These are phyloP conservation scores for Pseudopyrenochaeta lycopersici DNA, from an alignment of 2,329 filamentous ascomycete genomes.

Conservation along the genomic window DNA sequence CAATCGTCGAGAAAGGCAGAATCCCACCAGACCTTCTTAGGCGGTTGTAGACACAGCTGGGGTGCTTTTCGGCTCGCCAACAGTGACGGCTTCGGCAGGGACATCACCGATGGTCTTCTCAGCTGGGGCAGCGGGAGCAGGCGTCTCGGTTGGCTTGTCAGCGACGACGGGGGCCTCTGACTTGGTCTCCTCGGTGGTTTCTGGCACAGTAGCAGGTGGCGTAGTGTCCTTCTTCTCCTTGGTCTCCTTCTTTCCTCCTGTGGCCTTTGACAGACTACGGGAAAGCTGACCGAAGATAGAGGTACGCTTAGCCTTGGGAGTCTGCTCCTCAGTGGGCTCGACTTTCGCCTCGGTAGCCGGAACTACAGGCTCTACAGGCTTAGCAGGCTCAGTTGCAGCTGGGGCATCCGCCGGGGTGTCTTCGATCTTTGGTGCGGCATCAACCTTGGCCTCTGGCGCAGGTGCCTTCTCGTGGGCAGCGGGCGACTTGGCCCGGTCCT, in stretches of 20 bases:
- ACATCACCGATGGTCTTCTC: constrained; percentile 50
- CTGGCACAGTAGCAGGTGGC: constrained; percentile 47
- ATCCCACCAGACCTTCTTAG: constrained; percentile 52
- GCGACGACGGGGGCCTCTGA: constrained; percentile 24
- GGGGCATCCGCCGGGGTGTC: constrained; percentile 33
- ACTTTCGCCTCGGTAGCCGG: constrained; percentile 52
- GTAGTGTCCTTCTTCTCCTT: constrained; percentile 47
- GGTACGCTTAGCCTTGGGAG: constrained; percentile 81
- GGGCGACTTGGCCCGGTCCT: constrained; percentile 61
- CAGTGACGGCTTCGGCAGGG: constrained; percentile 48
- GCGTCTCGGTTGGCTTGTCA: constrained; percentile 43
- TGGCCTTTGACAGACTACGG: constrained; percentile 54
- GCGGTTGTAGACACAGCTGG: constrained; percentile 52
- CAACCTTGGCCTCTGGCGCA: constrained; percentile 53
- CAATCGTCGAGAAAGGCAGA: constrained; percentile 49
- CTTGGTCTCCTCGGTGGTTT: constrained; percentile 32
- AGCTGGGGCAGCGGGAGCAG: constrained; percentile 28
- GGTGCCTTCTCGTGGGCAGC: constrained; percentile 37
- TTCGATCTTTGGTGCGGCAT: constrained; percentile 50
- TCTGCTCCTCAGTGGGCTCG: constrained; percentile 52
- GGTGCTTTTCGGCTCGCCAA: constrained; percentile 52
- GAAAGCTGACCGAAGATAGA: constrained; percentile 80
- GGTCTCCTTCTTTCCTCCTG: constrained; percentile 48
- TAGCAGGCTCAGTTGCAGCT: constrained; percentile 30
- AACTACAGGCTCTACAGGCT: constrained; percentile 34